These are phyloP conservation scores for Candida manassasensis DNA, from an alignment of 805 yeast species.

Conservation along the genomic window DNA sequence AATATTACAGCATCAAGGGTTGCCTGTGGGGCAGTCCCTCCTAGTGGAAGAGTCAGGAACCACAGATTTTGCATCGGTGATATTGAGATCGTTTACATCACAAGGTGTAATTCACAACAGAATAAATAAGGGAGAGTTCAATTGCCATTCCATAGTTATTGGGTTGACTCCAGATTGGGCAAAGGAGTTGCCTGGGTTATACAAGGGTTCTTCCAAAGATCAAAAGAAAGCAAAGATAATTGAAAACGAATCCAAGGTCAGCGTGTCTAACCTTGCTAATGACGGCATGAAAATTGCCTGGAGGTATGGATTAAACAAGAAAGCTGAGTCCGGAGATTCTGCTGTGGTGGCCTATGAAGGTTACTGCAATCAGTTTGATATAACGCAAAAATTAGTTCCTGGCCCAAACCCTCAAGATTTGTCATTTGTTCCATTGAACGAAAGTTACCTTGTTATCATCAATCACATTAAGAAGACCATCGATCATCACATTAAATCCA, in stretches of 20 bases:
- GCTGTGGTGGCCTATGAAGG: conserved; percentile 36
- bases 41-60: conserved; percentile 80
- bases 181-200: conserved; percentile 70
- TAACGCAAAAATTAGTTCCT: conserved; percentile 66
- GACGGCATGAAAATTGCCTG: conserved; percentile 82
- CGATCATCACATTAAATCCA: conserved; percentile 29
- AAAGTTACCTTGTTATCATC: conserved; percentile 19
- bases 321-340: conserved; percentile 9
- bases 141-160: conserved; percentile 61
- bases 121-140: conserved; percentile 29
- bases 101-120: conserved; percentile 73
- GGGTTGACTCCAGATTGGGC: conserved; percentile 59
- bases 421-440: conserved; percentile 43
- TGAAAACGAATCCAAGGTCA: conserved; percentile 56
- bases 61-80: conserved; percentile 76
- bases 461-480: conserved; percentile 41
- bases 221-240: conserved; percentile 55
- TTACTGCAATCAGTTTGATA: conserved; percentile 68
- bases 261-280: conserved; percentile 55
- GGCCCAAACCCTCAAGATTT: conserved; percentile 61
- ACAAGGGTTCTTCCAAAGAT: conserved; percentile 63
- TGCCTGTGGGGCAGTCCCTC: conserved; percentile 72
- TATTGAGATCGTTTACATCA: conserved; percentile 65
- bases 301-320: conserved; percentile 65
- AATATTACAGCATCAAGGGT: conserved; percentile 72